These are phyloP conservation scores for Coemansia sp. DNA, from an alignment of 192 early-diverging fungal species.

Conservation along the genomic window DNA sequence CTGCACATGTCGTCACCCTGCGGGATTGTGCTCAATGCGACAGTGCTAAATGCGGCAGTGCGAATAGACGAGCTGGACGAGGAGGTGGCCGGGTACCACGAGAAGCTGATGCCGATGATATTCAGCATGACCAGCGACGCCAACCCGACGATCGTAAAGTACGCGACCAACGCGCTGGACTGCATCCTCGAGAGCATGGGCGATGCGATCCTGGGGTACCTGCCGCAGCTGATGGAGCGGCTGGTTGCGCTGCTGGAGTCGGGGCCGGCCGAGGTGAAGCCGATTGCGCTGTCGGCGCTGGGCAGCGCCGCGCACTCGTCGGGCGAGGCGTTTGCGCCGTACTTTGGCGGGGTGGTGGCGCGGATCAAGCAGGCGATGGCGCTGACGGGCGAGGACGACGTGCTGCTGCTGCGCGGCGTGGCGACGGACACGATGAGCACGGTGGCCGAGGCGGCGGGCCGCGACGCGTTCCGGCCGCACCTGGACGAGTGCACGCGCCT, in stretches of 20 bases:
- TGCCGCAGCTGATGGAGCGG: constrained; percentile 78
- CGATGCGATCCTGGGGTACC: constrained; percentile 72
- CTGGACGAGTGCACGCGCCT: constrained; percentile 70
- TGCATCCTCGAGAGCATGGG: constrained; percentile 84
- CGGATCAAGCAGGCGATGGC: constrained; percentile 71
- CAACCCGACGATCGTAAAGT: constrained; percentile 66
- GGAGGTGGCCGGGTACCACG: constrained; percentile 76
- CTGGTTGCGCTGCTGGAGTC: constrained; percentile 71
- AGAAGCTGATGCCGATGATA: constrained; percentile 76
- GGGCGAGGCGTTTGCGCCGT: constrained; percentile 60
- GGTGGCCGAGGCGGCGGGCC: constrained; percentile 83
- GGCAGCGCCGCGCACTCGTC: constrained; percentile 89
- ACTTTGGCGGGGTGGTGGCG: constrained; percentile 68
- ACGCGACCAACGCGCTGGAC: constrained; percentile 81
- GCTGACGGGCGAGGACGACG: constrained; percentile 64
- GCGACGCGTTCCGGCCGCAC: constrained; percentile 73
- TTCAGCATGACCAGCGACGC: constrained; percentile 79
- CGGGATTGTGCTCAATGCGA: too few species aligned
- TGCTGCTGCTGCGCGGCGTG: constrained; percentile 70
- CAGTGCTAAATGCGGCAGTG: too few species aligned
- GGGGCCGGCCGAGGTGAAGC: constrained; percentile 64
- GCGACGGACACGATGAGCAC: constrained; percentile 81
- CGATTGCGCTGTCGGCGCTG: constrained; percentile 76
- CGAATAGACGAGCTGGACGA: constrained; percentile 76
- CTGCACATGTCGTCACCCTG: background rate